Evolutionary conservation across 2,329 filamentous ascomycete species (phyloP), one percentile per base, ranked within the genome.

Genomic region (Cordyceps javanica): DNA sequence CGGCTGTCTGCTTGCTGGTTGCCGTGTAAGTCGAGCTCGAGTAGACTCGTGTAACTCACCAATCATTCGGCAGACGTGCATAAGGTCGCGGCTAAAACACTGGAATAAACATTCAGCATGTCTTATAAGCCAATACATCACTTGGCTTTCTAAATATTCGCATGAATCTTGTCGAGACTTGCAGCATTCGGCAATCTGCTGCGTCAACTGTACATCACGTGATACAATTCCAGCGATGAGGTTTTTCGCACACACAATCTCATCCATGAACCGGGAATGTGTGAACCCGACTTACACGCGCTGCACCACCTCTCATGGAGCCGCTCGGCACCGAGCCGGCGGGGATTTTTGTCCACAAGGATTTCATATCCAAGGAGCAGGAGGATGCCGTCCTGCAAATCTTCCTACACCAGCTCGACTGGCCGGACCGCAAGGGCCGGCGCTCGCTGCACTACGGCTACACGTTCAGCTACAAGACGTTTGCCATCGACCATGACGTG

Each of bases 391-490:
- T 79, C 5, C 64, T 79, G 59, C 61, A 67, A 28, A 71, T 75
- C 56, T 80, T 82, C 62, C 69, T 63, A 41, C 62, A 75, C 59
- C 66, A 77, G 46, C 69, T 82, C 14, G 60, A 70, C 30, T 82
- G 79, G 79, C 77, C 77, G 36, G 69, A 69, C 5, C 72, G 76
- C 28, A 62, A 68, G 30, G 77, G 76, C 3, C 74, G 79, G 3
- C 65, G 77, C 2, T 82, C 79, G 0, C 69, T 82, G 0, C 80
- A 83, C 64, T 83, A 78, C 62, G 80, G 80, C 53, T 80, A 82
- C 64, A 80, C 77, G 0, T 83, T 83, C 63, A 77, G 79, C 70
- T 83, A 83, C 65, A 81, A 80, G 63, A 82, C 80, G 1, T 83
- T 83, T 60, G 78, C 77, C 1, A 74, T 82, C 25, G 80, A 82